Evolutionary conservation across 148 eudicot species (phyloP), one percentile per base, ranked within the genome.

Genomic region (Persicaria tinctoria): DNA sequence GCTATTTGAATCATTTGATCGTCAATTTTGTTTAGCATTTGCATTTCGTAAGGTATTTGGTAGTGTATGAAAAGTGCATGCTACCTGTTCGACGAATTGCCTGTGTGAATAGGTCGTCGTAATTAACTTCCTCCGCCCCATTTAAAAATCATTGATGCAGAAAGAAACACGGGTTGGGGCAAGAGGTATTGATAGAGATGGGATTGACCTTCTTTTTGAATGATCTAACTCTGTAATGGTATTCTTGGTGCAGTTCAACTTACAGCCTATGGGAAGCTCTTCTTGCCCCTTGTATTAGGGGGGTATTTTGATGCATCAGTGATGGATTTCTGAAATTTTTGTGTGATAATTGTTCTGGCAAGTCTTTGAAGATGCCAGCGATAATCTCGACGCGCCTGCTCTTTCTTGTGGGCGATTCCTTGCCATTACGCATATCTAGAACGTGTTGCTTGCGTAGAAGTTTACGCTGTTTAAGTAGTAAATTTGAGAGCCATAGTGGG

Each of bases 331-430:
- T 32, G 68, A 63, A 27, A 63, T 63, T 46, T 27, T 11, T 63
- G 46, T 20, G 32, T 49, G 73, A 48, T 70, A 18, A 10, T 70
- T 70, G 73, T 70, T 45, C 73, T 70, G 53, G 50, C 32, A 45
- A 38, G 17, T 17, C 55, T 27, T 17, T 38, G 38, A 81, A 84
- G 75, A 90, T 92, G 97, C 81, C 91, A 8, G 73, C 89, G 62
- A 63, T 87, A 16, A 85, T 80, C 18, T 77, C 93, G 49, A 81
- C 88, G 0, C 92, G 93, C 71, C 79, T 89, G 76, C 87, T 90
- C 74, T 78, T 89, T 82, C 80, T 94, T n/a, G 86, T 87, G 74
- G 92, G 97, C 4, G 87, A 84, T 74, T 76, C 87, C 46, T 57
- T 90, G 63, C 81, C 96, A 11, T 76, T 81, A 6, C 80, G 83